Base-by-base conservation (phyloP, 192 early-diverging fungal species). In the Spizellomyces sp. region DNA sequence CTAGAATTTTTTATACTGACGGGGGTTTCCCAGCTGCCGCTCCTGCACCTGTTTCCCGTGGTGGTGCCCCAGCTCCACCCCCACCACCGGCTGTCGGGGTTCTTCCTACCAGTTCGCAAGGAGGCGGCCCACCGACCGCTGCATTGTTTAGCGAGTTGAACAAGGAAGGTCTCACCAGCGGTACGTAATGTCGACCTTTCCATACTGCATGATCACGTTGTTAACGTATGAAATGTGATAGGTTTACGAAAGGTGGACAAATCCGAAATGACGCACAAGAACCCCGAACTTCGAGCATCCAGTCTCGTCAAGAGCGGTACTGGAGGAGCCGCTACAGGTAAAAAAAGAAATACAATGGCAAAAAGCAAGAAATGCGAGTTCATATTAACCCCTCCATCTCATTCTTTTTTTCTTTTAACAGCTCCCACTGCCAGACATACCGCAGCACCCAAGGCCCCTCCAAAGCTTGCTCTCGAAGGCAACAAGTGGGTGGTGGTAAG, bases 251-350 rank as follows among this genome's bases (percentile, higher is more conserved):
- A 96, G 78, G 97, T 99, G 2, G 95, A 96, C 67, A 92, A 90
- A 79, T 88, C 84, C 67, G 90, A 99, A 79, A 99, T 97, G 96
- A 99, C 95, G 12, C 96, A 99, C 84, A 99, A 99, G 81, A 99
- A 99, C 87, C 96, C 96, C 1, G 83, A 85, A 14, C 78, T 99
- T 19, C 89, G 96, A 44, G 86, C 85, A 6, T 76, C 80, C 46
- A 79, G 85, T 44, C 74, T 84, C 21, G 92, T 94, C n/a, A 75
- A 71, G 44, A 71, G 73, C 6, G 64, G 58, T 48, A 65, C 56
- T 58, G 56, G 41, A 43, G 55, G 52, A 42, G 79, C 48, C 80
- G 81, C 36, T 41, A 17, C 59, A 15, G 59, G 22, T 61, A 41
- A 15, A 14, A 41, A 61, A 42, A 61, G 15, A 41, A 19, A 15